Evolutionary conservation across 257 asterid genomes (phyloP).

Genomic region (Plectranthus barbatus): DNA sequence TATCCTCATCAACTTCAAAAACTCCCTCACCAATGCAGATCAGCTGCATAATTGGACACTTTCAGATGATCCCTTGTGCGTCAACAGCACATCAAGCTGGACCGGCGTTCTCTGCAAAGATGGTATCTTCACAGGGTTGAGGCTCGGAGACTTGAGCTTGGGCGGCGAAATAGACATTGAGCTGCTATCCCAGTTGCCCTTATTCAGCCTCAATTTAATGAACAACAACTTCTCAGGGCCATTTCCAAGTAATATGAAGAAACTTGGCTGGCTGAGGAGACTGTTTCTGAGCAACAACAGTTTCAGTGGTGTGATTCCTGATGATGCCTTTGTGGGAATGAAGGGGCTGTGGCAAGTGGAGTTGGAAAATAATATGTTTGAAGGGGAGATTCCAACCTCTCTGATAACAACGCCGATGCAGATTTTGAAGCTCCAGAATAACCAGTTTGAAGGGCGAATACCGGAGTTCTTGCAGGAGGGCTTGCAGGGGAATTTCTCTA

Average conservation of each 20-base stretch:
- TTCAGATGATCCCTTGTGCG: conserved; percentile 20
- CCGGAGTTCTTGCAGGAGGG: conserved; percentile 49
- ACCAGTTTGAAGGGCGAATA: conserved; percentile 40
- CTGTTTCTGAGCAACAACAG: conserved; percentile 41
- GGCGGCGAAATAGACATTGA: conserved; percentile 30
- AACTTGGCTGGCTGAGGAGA: conserved; percentile 33
- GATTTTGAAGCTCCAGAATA: conserved; percentile 42
- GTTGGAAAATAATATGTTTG: conserved; percentile 33
- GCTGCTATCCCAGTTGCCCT: conserved; percentile 17
- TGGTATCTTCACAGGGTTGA: conserved; percentile 22
- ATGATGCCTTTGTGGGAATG: conserved; percentile 43
- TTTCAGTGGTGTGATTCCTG: conserved; percentile 50
- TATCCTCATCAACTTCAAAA: conserved; percentile 39
- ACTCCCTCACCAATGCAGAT: conserved; percentile 32
- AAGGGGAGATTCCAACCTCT: conserved; percentile 45
- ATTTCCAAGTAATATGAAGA: conserved; percentile 30
- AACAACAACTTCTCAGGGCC: conserved; percentile 46
- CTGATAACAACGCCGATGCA: conserved; percentile 32
- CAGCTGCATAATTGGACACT: conserved; percentile 33
- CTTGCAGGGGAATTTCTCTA: conserved; percentile 31
- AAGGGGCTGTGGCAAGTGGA: conserved; percentile 29
- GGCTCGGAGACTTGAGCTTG: conserved; percentile 43
- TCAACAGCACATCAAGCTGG: conserved; percentile 26
- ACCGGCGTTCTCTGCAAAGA: conserved; percentile 34
- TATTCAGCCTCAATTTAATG: conserved; percentile 37